phyloP scores from a whole-genome alignment of 371 early-diverging fungal genomes.

The Gilbertella persicaria region DNA sequence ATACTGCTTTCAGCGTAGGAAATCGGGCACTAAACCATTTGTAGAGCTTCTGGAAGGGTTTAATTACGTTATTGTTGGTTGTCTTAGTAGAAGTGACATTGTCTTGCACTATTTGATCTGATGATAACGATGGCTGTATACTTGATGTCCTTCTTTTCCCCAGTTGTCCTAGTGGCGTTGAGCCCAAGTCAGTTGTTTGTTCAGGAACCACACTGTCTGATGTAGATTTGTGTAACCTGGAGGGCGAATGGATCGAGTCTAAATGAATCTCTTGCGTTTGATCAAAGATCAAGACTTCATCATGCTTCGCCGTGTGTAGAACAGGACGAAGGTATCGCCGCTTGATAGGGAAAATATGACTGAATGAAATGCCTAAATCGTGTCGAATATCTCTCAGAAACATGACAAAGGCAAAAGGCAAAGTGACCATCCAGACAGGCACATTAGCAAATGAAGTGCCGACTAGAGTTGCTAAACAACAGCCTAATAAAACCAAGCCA shows the following conservation, averaged over 20 bases:
- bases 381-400: conserved; percentile 49
- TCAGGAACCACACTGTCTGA: too few relatives aligned
- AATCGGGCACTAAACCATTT: conserved; percentile 20
- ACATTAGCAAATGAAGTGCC: conserved; percentile 67
- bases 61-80: not conserved
- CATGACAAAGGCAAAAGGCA: conserved; percentile 64
- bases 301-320: conserved; percentile 2
- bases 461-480: conserved; percentile 58
- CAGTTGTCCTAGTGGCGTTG: not conserved
- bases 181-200: not conserved
- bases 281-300: not conserved
- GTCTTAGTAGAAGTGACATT: not conserved
- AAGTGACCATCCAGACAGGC: conserved; percentile 71
- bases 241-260: not conserved
- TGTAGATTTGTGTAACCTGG: not conserved
- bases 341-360: conserved; percentile 3
- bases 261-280: conserved; percentile 2
- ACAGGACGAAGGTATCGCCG: conserved; percentile 1
- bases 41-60: not conserved
- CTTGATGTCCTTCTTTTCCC: not conserved
- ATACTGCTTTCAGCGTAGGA: conserved; percentile 56
- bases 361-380: conserved; percentile 33
- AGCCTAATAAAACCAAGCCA: conserved; percentile 50
- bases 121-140: not conserved
- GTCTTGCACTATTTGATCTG: too few relatives aligned